These are phyloP conservation scores for Kwoniella shivajii DNA, from an alignment of 1,284 basidiomycete species.

Conservation along the genomic window DNA sequence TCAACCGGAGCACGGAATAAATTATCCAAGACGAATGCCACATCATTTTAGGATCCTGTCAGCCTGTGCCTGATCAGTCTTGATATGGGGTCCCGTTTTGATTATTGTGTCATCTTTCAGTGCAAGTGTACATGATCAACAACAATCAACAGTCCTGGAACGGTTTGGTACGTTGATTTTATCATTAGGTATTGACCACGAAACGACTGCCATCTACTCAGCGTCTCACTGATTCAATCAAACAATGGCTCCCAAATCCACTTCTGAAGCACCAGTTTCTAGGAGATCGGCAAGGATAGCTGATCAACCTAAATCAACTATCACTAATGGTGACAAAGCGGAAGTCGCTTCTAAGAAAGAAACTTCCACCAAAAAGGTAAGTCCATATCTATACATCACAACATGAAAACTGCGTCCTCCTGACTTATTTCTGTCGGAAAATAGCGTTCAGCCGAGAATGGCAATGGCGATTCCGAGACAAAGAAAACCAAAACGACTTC, in stretches of 20 bases:
- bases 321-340: neutral
- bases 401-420: neutral
- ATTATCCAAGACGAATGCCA: too few relatives aligned
- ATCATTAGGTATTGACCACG: too few relatives aligned
- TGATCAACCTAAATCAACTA: constrained; percentile 5
- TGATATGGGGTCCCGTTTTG: too few relatives aligned
- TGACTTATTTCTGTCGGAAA: neutral
- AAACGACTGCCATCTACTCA: too few relatives aligned
- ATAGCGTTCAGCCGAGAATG: constrained; percentile 1
- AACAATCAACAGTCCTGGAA: too few relatives aligned
- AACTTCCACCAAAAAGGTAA: neutral
- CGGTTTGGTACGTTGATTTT: too few relatives aligned
- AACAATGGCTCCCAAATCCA: constrained; percentile 10
- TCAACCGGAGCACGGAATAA: too few relatives aligned
- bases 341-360: neutral
- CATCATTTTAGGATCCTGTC: neutral
- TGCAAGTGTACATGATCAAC: too few relatives aligned
- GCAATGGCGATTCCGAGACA: neutral
- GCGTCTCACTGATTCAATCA: neutral
- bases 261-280: constrained; percentile 2
- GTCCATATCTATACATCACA: neutral
- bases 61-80: constrained; percentile 1
- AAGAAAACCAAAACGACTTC: constrained; percentile 28
- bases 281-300: constrained; percentile 14
- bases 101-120: too few relatives aligned